A percentile compares a stretch with the other conserved stretches of the same genome.
phyloP scores from a whole-genome alignment of 768 basidiomycete species.

The Porphyrellus cyaneotinctus region DNA sequence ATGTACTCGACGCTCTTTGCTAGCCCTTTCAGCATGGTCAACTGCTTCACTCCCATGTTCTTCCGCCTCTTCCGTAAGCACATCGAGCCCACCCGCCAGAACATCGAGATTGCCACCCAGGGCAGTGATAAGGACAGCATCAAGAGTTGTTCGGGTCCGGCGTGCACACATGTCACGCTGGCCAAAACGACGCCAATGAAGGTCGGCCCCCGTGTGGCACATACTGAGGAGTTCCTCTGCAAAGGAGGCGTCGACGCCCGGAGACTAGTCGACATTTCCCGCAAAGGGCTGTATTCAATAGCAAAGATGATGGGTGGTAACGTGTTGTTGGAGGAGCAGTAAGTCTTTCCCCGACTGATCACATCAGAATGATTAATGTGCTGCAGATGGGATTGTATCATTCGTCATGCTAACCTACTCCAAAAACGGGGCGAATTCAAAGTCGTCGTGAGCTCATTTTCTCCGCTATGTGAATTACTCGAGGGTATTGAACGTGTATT shows the following conservation, averaged over 20 bases:
- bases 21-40: conserved; percentile 26
- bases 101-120: conserved; percentile 20
- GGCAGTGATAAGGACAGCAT: conserved; percentile 23
- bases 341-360: conserved; percentile 18
- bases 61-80: conserved; percentile 21
- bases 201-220: conserved; percentile 33
- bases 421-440: conserved; percentile 32
- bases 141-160: conserved; percentile 34
- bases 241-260: conserved; percentile 35
- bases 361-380: conserved; percentile 12
- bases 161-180: conserved; percentile 25
- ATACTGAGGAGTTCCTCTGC: conserved; percentile 34
- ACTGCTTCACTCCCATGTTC: conserved; percentile 22
- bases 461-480: conserved; percentile 6
- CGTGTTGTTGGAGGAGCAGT: conserved; percentile 36
- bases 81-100: conserved; percentile 16
- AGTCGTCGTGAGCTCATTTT: conserved; percentile 28
- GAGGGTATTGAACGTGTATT: conserved; percentile 11
- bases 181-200: conserved; percentile 21
- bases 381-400: conserved; percentile 36
- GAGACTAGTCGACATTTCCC: conserved; percentile 33
- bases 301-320: conserved; percentile 36
- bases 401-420: conserved; percentile 26
- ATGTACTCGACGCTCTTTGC: conserved; percentile 24
- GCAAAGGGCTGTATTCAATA: conserved; percentile 30